Percentiles rank a stretch among this genome's conserved stretches.
phyloP scores from a whole-genome alignment of 495 filamentous ascomycete genomes.

The Podospora fimiseda region DNA sequence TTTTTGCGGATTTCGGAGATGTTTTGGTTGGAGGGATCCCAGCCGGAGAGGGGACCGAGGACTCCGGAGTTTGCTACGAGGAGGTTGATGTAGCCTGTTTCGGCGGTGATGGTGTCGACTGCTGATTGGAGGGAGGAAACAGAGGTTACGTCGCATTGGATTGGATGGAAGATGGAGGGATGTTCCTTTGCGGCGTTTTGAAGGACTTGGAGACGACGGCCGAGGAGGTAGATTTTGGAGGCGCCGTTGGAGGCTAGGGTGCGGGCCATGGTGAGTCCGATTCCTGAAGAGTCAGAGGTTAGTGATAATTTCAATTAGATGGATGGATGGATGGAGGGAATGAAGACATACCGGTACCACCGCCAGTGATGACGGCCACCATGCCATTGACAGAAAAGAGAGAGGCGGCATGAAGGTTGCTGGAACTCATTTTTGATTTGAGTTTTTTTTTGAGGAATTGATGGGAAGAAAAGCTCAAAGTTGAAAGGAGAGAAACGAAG shows the following conservation, averaged over 20 bases:
- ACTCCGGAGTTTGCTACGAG: slow-evolving; percentile 60
- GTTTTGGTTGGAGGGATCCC: slow-evolving; percentile 34
- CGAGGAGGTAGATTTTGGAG: slow-evolving; percentile 61
- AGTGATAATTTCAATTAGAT: too few relatives aligned
- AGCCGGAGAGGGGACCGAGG: slow-evolving; percentile 28
- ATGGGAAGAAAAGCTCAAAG: too few relatives aligned
- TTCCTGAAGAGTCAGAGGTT: slow-evolving; percentile 37
- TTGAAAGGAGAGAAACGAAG: too few relatives aligned
- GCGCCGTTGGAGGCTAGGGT: slow-evolving; percentile 61
- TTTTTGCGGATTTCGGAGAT: slow-evolving; percentile 31
- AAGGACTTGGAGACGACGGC: slow-evolving; percentile 50
- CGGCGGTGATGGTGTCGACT: slow-evolving; percentile 38
- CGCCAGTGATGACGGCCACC: not conserved
- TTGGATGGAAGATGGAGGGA: slow-evolving; percentile 43
- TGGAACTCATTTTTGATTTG: not conserved
- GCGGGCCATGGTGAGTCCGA: slow-evolving; percentile 59
- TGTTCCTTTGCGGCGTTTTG: slow-evolving; percentile 32
- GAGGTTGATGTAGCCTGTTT: slow-evolving; percentile 51
- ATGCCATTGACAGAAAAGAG: not conserved
- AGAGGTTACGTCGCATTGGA: slow-evolving; percentile 59
- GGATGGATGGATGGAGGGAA: too few relatives aligned
- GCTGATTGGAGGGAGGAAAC: slow-evolving; percentile 54
- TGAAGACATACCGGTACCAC: not conserved
- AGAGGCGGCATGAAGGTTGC: not conserved
- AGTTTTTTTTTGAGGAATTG: too few relatives aligned